These are phyloP conservation scores for Peniophora sp. DNA, from an alignment of 1,284 basidiomycete genomes.

Conservation along the genomic window DNA sequence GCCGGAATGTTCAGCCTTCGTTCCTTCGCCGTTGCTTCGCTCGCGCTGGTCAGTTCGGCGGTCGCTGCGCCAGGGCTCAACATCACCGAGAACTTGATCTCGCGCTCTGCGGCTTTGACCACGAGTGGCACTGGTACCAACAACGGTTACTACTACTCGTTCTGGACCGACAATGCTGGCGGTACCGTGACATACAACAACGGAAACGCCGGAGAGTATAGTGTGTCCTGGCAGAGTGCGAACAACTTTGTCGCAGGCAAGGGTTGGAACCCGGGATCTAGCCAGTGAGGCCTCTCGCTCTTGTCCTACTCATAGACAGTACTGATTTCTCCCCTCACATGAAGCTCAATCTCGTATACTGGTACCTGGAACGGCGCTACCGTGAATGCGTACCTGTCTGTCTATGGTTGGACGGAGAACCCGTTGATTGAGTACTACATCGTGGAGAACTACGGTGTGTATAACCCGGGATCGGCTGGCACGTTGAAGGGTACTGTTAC, in stretches of 20 bases:
- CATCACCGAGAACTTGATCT: too few relatives aligned
- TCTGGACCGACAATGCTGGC: slow-evolving; percentile 3
- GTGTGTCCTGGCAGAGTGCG: slow-evolving; percentile 12
- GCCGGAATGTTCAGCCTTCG: too few relatives aligned
- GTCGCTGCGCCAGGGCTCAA: too few relatives aligned
- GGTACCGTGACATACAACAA: slow-evolving; percentile 12
- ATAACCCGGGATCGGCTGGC: slow-evolving; percentile 22
- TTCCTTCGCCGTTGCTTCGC: too few relatives aligned
- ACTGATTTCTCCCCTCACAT: not conserved
- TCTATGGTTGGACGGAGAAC: slow-evolving; percentile 16
- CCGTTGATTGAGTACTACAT: slow-evolving; percentile 32
- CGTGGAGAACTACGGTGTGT: slow-evolving; percentile 29
- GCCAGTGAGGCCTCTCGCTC: slow-evolving; percentile 7
- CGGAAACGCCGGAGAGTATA: slow-evolving; percentile 12
- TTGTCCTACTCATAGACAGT: too few relatives aligned
- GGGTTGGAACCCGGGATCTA: slow-evolving; percentile 16
- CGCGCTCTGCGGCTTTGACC: not conserved
- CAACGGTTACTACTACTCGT: slow-evolving; percentile 4
- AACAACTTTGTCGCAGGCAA: slow-evolving; percentile 17
- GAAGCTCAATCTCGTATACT: not conserved
- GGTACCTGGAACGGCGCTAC: slow-evolving; percentile 2
- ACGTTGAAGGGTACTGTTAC: slow-evolving; percentile 17
- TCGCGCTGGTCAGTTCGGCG: too few relatives aligned
- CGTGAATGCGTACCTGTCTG: slow-evolving; percentile 14
- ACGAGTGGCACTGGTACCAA: slow-evolving; percentile 1